Percentiles rank a stretch among this genome's conserved stretches.
Conservation (phyloP, 352 stramenopile genomes). For the Phytophthora constricta region DNA sequence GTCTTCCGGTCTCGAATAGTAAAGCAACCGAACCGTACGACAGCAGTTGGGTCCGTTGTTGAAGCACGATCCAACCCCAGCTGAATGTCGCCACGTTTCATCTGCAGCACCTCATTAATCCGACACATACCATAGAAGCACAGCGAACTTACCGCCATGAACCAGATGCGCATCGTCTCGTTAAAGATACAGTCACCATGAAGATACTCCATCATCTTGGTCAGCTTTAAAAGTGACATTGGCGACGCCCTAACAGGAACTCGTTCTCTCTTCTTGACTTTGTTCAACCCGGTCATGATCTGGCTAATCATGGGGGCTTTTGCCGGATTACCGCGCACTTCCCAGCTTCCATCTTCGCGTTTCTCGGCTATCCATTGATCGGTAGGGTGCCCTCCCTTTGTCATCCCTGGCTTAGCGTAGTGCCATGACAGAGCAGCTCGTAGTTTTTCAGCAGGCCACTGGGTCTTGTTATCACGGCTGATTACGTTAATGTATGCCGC, state of each 20-base stretch:
- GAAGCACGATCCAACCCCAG: background rate
- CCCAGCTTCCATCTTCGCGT: background rate
- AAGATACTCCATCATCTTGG: background rate
- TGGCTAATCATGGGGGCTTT: slow-evolving; percentile 3
- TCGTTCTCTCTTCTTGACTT: slow-evolving; percentile 7
- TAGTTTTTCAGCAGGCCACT: slow-evolving; percentile 15
- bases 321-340: slow-evolving; percentile 6
- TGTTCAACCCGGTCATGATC: slow-evolving; percentile 12
- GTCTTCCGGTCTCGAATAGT: slow-evolving; percentile 10
- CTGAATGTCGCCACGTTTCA: slow-evolving; percentile 18
- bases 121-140: slow-evolving; percentile 34
- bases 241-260: slow-evolving; percentile 10
- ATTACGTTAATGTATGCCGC: slow-evolving; percentile 33
- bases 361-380: slow-evolving; percentile 11
- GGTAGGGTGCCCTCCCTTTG: slow-evolving; percentile 9
- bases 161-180: slow-evolving; percentile 19
- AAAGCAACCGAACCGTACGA: slow-evolving; percentile 10
- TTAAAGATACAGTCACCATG: slow-evolving; percentile 19
- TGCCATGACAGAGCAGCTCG: slow-evolving; percentile 5
- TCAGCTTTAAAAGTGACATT: slow-evolving; percentile 16
- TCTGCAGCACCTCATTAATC: slow-evolving; percentile 13
- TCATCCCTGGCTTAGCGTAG: slow-evolving; percentile 21
- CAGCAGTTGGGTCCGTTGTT: background rate
- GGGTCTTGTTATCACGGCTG: background rate
- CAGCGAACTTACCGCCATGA: slow-evolving; percentile 15